A percentile compares a stretch with the other conserved stretches of the same genome.
These are phyloP conservation scores for Hygrocybe punicea DNA, from an alignment of 768 basidiomycete species.

Conservation along the genomic window DNA sequence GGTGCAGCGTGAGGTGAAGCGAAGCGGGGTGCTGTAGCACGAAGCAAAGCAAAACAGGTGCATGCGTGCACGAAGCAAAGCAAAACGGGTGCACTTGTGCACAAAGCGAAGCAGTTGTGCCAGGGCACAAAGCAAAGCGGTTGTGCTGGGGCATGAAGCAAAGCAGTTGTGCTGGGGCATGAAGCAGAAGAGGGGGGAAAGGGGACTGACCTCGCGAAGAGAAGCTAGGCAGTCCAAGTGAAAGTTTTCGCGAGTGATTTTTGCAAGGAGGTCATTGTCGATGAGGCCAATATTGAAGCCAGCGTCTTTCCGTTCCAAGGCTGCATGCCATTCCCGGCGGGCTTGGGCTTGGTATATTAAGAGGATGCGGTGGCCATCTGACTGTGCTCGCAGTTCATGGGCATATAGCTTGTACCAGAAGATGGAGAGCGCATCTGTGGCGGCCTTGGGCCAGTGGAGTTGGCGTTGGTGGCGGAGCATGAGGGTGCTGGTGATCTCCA, in stretches of 20 bases:
- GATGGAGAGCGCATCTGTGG: background rate
- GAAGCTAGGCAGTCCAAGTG: too few relatives aligned
- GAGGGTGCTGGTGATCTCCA: too few relatives aligned
- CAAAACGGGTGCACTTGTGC: too few relatives aligned
- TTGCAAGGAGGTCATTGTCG: background rate
- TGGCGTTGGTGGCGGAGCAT: too few relatives aligned
- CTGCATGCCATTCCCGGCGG: too few relatives aligned
- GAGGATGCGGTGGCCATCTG: constrained; percentile 7
- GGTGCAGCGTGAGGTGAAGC: background rate
- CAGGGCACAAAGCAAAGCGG: background rate
- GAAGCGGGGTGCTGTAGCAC: too few relatives aligned
- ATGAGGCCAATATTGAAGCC: constrained; percentile 10
- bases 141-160: too few relatives aligned
- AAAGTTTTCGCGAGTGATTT: constrained; percentile 5
- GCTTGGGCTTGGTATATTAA: constrained; percentile 10
- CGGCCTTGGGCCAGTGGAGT: too few relatives aligned
- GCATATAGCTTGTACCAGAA: constrained; percentile 15
- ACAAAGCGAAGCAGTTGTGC: background rate
- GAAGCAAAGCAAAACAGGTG: too few relatives aligned
- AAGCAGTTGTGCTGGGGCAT: background rate
- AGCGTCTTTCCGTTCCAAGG: too few relatives aligned
- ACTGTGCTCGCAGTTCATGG: background rate
- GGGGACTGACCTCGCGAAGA: too few relatives aligned
- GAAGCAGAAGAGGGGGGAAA: background rate
- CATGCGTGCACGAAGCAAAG: too few relatives aligned